Evolutionary conservation across 2,329 filamentous ascomycete genomes (phyloP).

Genomic region (Aureobasidium sp.): DNA sequence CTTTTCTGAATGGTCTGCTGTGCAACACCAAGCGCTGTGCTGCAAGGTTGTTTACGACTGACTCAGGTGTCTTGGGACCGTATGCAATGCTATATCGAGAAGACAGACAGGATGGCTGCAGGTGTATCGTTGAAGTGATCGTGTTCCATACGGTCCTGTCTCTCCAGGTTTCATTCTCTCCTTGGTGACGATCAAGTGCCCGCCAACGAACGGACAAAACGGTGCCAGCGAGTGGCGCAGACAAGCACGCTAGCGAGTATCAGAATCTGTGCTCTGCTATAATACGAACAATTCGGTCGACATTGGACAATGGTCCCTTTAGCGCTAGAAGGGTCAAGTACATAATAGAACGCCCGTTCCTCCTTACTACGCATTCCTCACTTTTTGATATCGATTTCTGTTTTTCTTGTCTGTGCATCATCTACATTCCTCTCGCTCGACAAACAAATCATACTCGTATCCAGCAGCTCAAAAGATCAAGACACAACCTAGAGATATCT

Average conservation of each 20-base stretch:
- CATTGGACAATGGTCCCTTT: not conserved
- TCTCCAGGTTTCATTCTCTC: slow-evolving; percentile 12
- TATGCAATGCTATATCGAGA: not conserved
- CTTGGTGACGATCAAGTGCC: slow-evolving; percentile 5
- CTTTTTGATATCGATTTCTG: not conserved
- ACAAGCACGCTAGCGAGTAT: slow-evolving; percentile 10
- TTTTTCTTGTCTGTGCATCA: slow-evolving; percentile 5
- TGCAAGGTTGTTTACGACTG: not conserved
- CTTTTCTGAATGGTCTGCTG: not conserved
- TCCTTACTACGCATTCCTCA: slow-evolving; percentile 13
- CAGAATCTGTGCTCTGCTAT: slow-evolving; percentile 15
- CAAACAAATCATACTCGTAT: slow-evolving; percentile 12
- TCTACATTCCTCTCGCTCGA: slow-evolving; percentile 6
- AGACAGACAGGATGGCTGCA: not conserved
- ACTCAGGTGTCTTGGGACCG: not conserved
- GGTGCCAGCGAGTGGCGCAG: slow-evolving; percentile 14
- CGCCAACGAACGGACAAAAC: slow-evolving; percentile 11
- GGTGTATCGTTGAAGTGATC: not conserved
- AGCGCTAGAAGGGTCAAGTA: slow-evolving; percentile 1
- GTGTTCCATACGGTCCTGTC: not conserved
- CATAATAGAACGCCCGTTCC: slow-evolving; percentile 13
- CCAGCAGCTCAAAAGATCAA: slow-evolving; percentile 5
- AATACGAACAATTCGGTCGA: slow-evolving; percentile 12
- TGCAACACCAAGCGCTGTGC: slow-evolving; percentile 1
- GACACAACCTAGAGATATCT: not conserved